phyloP scores from a whole-genome alignment of 768 basidiomycete species.

The Termitomyces sp. region DNA sequence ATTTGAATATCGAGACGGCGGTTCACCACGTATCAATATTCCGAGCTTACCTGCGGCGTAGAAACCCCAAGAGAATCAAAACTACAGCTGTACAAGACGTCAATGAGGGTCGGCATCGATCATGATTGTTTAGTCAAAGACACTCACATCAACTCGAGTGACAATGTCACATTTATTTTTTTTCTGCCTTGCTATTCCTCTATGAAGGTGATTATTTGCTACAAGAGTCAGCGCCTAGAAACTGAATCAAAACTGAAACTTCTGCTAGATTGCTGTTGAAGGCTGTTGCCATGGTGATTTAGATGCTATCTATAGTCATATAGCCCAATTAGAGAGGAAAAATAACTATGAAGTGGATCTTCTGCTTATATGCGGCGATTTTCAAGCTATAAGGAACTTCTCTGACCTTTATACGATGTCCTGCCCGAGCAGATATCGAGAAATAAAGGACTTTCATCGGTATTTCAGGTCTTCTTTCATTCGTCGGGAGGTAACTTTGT shows the following conservation, averaged over 20 bases:
- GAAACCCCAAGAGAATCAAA: too few species aligned
- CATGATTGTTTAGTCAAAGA: too few species aligned
- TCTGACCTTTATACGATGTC: slow-evolving; percentile 87
- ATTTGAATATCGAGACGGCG: too few species aligned
- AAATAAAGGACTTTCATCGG: slow-evolving; percentile 81
- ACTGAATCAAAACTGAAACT: not conserved
- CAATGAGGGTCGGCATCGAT: too few species aligned
- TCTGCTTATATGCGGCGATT: slow-evolving; percentile 95
- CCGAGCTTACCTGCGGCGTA: too few species aligned
- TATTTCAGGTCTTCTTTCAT: slow-evolving; percentile 21
- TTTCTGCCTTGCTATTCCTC: not conserved
- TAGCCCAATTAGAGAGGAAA: slow-evolving; percentile 53
- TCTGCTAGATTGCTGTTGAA: slow-evolving; percentile 72
- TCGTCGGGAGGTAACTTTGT: not conserved
- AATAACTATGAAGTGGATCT: slow-evolving; percentile 72
- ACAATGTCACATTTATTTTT: not conserved
- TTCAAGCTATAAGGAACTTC: slow-evolving; percentile 85
- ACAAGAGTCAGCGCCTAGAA: not conserved
- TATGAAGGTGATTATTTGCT: not conserved
- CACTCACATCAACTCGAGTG: not conserved
- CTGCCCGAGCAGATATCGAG: slow-evolving; percentile 83
- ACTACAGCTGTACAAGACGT: too few species aligned
- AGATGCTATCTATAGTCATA: slow-evolving; percentile 75
- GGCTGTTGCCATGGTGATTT: slow-evolving; percentile 95
- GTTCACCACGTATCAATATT: too few species aligned